These are phyloP conservation scores for Hortaea werneckii DNA, from an alignment of 2,329 filamentous ascomycete species.

Conservation along the genomic window DNA sequence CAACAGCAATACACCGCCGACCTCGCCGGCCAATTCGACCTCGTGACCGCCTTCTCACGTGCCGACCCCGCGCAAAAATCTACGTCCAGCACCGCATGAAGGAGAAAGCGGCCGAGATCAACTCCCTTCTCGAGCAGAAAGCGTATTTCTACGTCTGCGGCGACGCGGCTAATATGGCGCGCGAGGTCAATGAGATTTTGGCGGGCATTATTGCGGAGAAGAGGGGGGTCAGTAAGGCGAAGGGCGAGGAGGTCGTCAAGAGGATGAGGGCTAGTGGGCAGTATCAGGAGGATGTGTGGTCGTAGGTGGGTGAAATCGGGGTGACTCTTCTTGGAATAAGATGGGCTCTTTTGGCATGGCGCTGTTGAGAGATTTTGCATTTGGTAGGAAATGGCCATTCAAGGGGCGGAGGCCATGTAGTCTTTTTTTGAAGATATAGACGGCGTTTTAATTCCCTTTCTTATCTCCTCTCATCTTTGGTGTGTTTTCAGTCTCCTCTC, in stretches of 20 bases:
- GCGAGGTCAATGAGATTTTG: constrained; percentile 56
- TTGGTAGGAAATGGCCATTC: too few relatives aligned
- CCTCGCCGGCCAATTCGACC: constrained; percentile 78
- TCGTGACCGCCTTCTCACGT: constrained; percentile 92
- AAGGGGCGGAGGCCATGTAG: too few relatives aligned
- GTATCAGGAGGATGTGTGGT: constrained; percentile 80
- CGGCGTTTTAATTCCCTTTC: too few relatives aligned
- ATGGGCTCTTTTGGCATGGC: too few relatives aligned
- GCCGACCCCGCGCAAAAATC: constrained; percentile 66
- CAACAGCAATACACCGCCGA: constrained; percentile 67
- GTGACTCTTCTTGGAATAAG: too few relatives aligned
- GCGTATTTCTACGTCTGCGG: constrained; percentile 98
- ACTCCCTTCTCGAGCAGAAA: constrained; percentile 73
- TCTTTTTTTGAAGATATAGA: too few relatives aligned
- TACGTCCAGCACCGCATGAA: constrained; percentile 92
- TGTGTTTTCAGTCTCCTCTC: too few relatives aligned
- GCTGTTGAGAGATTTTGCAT: too few relatives aligned
- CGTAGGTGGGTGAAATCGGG: constrained; percentile 28
- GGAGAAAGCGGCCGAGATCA: constrained; percentile 73
- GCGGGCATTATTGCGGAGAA: constrained; percentile 78
- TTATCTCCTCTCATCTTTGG: too few relatives aligned
- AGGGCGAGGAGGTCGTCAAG: constrained; percentile 95
- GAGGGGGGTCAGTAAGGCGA: constrained; percentile 69
- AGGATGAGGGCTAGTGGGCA: constrained; percentile 89
- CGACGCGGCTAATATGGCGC: constrained; percentile 75